Base-by-base conservation (phyloP, 805 yeast species). In the Candida maltosa region DNA sequence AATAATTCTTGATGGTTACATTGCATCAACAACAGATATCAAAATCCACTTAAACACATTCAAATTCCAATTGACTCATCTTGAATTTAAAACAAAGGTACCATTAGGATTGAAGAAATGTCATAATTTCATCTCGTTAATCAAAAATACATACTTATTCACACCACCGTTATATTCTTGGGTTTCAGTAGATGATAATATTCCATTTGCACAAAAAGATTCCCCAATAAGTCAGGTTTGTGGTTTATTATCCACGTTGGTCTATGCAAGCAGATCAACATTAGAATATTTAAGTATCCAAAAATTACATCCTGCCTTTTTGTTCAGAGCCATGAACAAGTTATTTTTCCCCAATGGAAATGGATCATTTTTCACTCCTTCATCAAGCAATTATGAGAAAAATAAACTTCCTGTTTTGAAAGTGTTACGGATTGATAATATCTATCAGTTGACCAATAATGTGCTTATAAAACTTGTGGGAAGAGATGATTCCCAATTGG, bases 281-380 rank as follows among this genome's bases (percentile, higher is more conserved):
- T 11, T 26, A 8, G 8, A 3, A 12, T 4, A 14, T n/a, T 11
- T 32, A 5, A 14, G 5, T 9, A 26, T 32, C 21, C 21, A 21
- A n/a, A 32, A 32, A 16, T 17, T 32, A 8, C 29, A 32, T 12
- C 31, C 35, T 10, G 21, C 26, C 4, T 32, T 32, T 26, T 12
- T 32, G 12, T 23, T 26, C 8, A 25, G 30, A 8, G 7, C 24
- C 26, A 18, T 32, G 15, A 26, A 32, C 25, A 7, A 18, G 8
- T 11, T 18, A 6, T 25, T 32, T 17, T 32, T 22, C 15, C 21
- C 2, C 6, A 8, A 16, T 24, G 10, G 11, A 3, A 4, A 8
- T 4, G 32, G 22, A 15, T 27, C 30, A 6, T 27, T 27, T 5
- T 12, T 27, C 4, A 10, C 8, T 6, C 5, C 12, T 3, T 10